A percentile compares a stretch with the other conserved stretches of the same genome.
phyloP scores from a whole-genome alignment of 2,329 filamentous ascomycete genomes.

The Aspergillus sclerotialis region DNA sequence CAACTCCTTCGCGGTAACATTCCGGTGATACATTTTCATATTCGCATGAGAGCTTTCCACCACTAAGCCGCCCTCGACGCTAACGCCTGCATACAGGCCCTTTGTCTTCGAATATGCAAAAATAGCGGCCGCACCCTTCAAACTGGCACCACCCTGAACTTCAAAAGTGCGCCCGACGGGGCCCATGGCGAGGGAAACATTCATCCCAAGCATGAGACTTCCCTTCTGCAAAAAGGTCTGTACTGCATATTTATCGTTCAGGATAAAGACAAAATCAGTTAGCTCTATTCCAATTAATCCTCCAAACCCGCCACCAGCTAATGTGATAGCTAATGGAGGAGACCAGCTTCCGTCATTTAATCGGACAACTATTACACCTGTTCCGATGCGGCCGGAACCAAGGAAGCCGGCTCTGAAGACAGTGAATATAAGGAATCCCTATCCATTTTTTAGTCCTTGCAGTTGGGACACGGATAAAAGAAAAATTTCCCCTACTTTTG shows the following conservation, averaged over 20 bases:
- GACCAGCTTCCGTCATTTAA: slow-evolving; percentile 41
- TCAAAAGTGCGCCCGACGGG: slow-evolving; percentile 91
- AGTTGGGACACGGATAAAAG: no score
- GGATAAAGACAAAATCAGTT: slow-evolving; percentile 80
- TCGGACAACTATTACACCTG: slow-evolving; percentile 40
- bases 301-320: slow-evolving; percentile 37
- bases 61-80: slow-evolving; percentile 80
- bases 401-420: slow-evolving; percentile 40
- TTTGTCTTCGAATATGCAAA: slow-evolving; percentile 97
- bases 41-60: slow-evolving; percentile 92
- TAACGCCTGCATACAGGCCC: slow-evolving; percentile 88
- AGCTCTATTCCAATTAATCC: slow-evolving; percentile 42
- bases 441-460: no score
- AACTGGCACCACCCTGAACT: slow-evolving; percentile 79
- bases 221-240: slow-evolving; percentile 86
- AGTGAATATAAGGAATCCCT: slow-evolving; percentile 43
- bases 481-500: not conserved
- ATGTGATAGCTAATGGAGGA: slow-evolving; percentile 39
- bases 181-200: slow-evolving; percentile 87
- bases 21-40: slow-evolving; percentile 81
- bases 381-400: slow-evolving; percentile 40
- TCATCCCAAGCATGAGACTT: slow-evolving; percentile 82
- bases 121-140: slow-evolving; percentile 77
- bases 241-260: slow-evolving; percentile 81
- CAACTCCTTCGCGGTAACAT: slow-evolving; percentile 70